Percentiles rank a stretch among this genome's conserved stretches.
phyloP scores from a whole-genome alignment of 176 grass and related monocot genomes.

The Tillandsia leiboldiana region DNA sequence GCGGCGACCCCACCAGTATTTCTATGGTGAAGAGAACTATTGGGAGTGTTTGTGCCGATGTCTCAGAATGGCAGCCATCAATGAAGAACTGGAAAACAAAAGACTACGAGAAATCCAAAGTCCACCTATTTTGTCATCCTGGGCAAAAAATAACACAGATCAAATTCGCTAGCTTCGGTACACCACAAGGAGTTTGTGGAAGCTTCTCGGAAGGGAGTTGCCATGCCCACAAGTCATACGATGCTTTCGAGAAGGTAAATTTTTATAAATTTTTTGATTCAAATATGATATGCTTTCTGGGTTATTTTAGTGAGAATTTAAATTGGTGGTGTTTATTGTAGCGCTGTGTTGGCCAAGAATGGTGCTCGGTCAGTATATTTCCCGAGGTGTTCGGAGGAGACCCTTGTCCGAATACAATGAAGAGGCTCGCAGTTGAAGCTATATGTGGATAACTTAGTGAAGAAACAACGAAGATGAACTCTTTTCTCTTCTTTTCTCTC shows the following conservation, averaged over 20 bases:
- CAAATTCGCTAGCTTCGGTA: slow-evolving; percentile 96
- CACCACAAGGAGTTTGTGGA: slow-evolving; percentile 72
- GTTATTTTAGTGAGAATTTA: slow-evolving; percentile 2
- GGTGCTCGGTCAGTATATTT: slow-evolving; percentile 47
- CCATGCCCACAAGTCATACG: slow-evolving; percentile 86
- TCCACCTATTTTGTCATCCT: slow-evolving; percentile 68
- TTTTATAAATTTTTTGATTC: neutral
- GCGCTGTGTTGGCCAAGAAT: slow-evolving; percentile 72
- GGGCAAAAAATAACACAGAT: slow-evolving; percentile 65
- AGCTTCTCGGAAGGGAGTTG: slow-evolving; percentile 71
- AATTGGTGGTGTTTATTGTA: slow-evolving; percentile 31
- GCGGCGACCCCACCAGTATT: slow-evolving; percentile 63
- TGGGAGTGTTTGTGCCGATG: slow-evolving; percentile 65
- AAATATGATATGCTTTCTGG: neutral
- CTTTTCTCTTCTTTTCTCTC: neutral
- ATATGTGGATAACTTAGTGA: slow-evolving; percentile 34
- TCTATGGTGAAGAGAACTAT: slow-evolving; percentile 73
- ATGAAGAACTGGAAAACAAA: slow-evolving; percentile 86
- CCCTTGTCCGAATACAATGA: slow-evolving; percentile 82
- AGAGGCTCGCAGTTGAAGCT: slow-evolving; percentile 76
- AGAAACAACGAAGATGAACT: neutral
- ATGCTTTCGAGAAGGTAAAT: slow-evolving; percentile 95
- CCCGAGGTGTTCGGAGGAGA: slow-evolving; percentile 83
- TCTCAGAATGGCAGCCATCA: slow-evolving; percentile 90
- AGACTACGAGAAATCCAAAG: slow-evolving; percentile 63